Evolutionary conservation across 2,329 filamentous ascomycete species (phyloP), one percentile per base, ranked within the genome.

Genomic region (Trichoderma sp.): DNA sequence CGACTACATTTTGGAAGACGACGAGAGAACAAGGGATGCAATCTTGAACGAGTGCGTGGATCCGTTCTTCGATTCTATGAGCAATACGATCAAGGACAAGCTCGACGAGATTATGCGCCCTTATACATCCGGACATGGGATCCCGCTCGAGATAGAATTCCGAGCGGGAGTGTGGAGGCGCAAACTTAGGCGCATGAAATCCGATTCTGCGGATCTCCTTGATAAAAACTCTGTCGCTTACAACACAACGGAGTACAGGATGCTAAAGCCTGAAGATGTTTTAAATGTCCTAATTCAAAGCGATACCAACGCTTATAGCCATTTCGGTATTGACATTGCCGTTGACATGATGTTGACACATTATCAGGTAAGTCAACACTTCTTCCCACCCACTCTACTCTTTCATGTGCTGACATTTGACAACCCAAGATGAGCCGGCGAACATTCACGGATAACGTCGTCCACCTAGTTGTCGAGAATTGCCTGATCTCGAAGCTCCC

Each of bases 1-100:
- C 12, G 61, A 70, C 8, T 74, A 84, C 69, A 75, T 84, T 8
- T 72, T 77, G 2, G 79, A 79, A 3, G 56, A 69, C 26, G 71
- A 72, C 65, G 47, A 64, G 32, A 28, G 28, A 18, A 72, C 71
- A 12, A 39, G 64, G 18, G 65, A 69, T 15, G 39, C 32, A 7
- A 63, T 72, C 43, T 30, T 68, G 56, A 15, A 11, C 9, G 57
- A 63, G 6, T 70, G 12, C 14, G 65, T 72, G 6, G 53, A 47
- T 3, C 65, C 71, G 12, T 43, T 15, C 4, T 70, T 72, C 24
- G 28, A 72, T 9, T 8, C 61, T 15, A 71, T 58, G 5, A 34
- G 9, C 8, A n/a, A 34, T 18, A 15, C 51, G 3, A 36, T 71
- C 12, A 24, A 51, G 6, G 26, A 5, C 51, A 71, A 71, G 8